Evolutionary conservation across 768 basidiomycete species (phyloP).

Genomic region (Cystofilobasidium bisporidii): DNA sequence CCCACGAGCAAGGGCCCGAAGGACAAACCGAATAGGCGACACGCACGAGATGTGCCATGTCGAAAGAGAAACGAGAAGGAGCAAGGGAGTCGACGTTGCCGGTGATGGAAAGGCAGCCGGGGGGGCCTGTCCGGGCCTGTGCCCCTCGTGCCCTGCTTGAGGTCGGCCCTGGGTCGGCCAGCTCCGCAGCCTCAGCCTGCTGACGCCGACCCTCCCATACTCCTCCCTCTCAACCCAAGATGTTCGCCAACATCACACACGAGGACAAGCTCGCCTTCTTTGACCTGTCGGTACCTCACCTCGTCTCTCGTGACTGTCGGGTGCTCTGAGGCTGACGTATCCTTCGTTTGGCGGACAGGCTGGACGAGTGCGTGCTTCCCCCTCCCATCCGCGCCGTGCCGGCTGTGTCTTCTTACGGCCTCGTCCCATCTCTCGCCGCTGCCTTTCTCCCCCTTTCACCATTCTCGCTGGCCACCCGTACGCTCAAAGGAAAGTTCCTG

Average conservation of each 20-base stretch:
- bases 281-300: slow-evolving; percentile 4
- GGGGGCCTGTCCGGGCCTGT: too few species aligned
- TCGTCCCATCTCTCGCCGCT: neutral
- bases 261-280: slow-evolving; percentile 21
- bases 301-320: neutral
- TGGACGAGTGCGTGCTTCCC: slow-evolving; percentile 6
- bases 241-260: slow-evolving; percentile 19
- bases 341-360: neutral
- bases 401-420: neutral
- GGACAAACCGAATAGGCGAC: too few species aligned
- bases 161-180: neutral
- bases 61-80: too few species aligned
- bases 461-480: neutral
- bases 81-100: neutral
- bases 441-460: neutral
- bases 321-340: neutral
- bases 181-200: neutral
- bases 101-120: too few species aligned
- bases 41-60: slow-evolving; percentile 1
- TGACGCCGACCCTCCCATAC: too few species aligned
- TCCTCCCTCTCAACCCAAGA: neutral
- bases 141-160: too few species aligned
- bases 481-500: too few species aligned
- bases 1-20: too few species aligned
- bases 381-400: neutral